Conservation (phyloP, 2,329 filamentous ascomycete genomes). For the Diaporthe citrichinensis region DNA sequence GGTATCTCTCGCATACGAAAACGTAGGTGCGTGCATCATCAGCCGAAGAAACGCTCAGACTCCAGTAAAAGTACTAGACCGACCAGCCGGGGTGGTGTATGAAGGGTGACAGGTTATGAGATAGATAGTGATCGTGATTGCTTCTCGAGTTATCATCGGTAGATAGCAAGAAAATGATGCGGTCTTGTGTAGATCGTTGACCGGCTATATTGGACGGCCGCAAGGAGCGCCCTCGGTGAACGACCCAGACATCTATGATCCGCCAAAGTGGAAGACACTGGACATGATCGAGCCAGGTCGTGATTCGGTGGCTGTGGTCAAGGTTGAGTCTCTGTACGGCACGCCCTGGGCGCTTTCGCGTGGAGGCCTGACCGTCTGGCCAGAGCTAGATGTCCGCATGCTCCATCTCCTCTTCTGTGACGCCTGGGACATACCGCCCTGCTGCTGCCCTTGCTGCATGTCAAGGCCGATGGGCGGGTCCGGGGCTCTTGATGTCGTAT, state of each 20-base stretch:
- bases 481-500: constrained; percentile 39
- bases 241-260: constrained; percentile 30
- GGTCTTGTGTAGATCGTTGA: not conserved
- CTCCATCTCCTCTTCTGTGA: constrained; percentile 41
- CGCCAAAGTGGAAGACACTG: constrained; percentile 42
- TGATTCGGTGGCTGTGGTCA: constrained; percentile 37
- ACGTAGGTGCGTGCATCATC: constrained; percentile 42
- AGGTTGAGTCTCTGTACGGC: constrained; percentile 37
- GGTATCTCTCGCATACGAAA: constrained; percentile 43
- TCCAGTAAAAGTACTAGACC: constrained; percentile 39
- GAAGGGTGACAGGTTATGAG: constrained; percentile 24
- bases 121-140: constrained; percentile 23
- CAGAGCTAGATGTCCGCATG: constrained; percentile 42
- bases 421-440: constrained; percentile 32
- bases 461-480: constrained; percentile 40
- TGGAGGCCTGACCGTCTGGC: constrained; percentile 38
- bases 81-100: constrained; percentile 31
- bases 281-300: constrained; percentile 42
- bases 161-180: constrained; percentile 24
- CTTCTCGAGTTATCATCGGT: constrained; percentile 3
- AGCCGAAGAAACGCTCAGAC: constrained; percentile 40
- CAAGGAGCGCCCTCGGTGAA: not conserved
- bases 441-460: constrained; percentile 36
- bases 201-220: not conserved
- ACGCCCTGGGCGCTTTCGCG: constrained; percentile 38